phyloP scores from a whole-genome alignment of 345 rosid species.

The Triadica sebifera region DNA sequence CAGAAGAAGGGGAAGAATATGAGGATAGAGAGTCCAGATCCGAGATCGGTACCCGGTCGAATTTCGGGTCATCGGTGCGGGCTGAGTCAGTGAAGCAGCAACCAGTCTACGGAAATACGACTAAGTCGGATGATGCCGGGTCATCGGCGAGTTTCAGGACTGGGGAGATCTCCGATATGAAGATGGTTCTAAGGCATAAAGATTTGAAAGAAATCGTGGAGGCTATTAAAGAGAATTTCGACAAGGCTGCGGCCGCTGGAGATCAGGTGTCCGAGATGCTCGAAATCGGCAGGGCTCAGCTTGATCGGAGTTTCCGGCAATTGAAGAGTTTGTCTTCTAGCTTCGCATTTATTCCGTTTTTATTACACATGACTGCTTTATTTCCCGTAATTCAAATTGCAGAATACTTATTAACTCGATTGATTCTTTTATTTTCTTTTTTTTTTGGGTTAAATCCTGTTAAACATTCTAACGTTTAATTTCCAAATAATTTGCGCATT shows the following conservation, averaged over 20 bases:
- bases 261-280: constrained; percentile 84
- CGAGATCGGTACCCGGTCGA: constrained; percentile 62
- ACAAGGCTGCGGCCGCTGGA: constrained; percentile 76
- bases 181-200: constrained; percentile 84
- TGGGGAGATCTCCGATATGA: constrained; percentile 57
- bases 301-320: constrained; percentile 84
- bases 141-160: constrained; percentile 54
- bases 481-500: background rate
- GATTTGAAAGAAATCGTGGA: constrained; percentile 91
- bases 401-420: background rate
- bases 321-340: constrained; percentile 59
- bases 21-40: constrained; percentile 60
- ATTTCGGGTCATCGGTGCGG: constrained; percentile 52
- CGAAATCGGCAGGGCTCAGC: constrained; percentile 82
- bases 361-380: background rate
- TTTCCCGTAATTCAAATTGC: background rate
- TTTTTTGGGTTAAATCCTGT: no score
- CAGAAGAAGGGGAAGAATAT: constrained; percentile 41
- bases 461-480: background rate
- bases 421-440: background rate
- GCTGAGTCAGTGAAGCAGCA: constrained; percentile 25
- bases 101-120: constrained; percentile 11
- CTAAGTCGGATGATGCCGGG: constrained; percentile 45
- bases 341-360: background rate
- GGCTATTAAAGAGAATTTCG: constrained; percentile 76